phyloP scores from a whole-genome alignment of 2,329 filamentous ascomycete genomes.

The Graphiopsis chlorocephala region DNA sequence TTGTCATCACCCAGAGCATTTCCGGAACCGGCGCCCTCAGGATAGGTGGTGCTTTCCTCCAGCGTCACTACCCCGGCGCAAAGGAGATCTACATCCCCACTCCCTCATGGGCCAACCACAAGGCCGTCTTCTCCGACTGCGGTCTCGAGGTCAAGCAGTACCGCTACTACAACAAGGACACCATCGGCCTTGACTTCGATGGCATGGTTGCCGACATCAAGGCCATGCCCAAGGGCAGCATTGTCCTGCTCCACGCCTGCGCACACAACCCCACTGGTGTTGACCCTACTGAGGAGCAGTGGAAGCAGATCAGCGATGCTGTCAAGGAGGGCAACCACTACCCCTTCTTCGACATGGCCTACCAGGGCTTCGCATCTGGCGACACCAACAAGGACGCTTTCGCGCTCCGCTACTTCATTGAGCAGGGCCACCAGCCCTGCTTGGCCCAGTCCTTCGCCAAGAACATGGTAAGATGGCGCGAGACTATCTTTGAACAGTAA shows the following conservation, averaged over 20 bases:
- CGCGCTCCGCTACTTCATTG: conserved; percentile 87
- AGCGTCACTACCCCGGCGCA: conserved; percentile 83
- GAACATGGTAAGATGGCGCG: conserved; percentile 74
- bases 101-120: conserved; percentile 98
- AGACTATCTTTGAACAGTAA: neutral
- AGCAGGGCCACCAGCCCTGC: conserved; percentile 83
- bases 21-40: conserved; percentile 95
- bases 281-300: conserved; percentile 88
- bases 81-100: conserved; percentile 97
- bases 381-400: conserved; percentile 91
- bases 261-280: conserved; percentile 98
- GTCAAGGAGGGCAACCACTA: conserved; percentile 86
- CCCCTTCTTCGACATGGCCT: conserved; percentile 99
- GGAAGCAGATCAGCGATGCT: conserved; percentile 82
- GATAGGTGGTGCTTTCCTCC: conserved; percentile 89
- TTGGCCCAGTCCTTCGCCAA: conserved; percentile 96
- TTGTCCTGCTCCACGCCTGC: conserved; percentile 93
- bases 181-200: conserved; percentile 95
- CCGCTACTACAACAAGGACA: conserved; percentile 98
- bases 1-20: conserved; percentile 96
- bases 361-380: conserved; percentile 95
- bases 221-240: conserved; percentile 77
- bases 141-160: conserved; percentile 91
- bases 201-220: conserved; percentile 90
- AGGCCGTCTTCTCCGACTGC: conserved; percentile 90